These are phyloP conservation scores for Didymella pomorum DNA, from an alignment of 2,329 filamentous ascomycete species.

Conservation along the genomic window DNA sequence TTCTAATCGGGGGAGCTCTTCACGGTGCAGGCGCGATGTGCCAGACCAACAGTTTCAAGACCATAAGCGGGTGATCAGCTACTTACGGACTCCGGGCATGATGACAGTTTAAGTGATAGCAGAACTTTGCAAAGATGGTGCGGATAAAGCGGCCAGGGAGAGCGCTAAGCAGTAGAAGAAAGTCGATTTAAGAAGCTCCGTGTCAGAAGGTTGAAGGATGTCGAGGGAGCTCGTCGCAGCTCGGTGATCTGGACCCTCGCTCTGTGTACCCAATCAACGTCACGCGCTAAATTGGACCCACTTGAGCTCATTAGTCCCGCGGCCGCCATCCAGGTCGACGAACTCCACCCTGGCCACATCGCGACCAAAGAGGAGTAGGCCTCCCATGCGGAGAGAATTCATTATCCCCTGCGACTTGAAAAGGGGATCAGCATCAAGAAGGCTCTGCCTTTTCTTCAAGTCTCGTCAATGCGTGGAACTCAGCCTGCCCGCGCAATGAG, in stretches of 20 bases:
- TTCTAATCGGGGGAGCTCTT: neutral
- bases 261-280: conserved; percentile 8
- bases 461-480: too few species aligned
- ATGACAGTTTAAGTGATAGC: conserved; percentile 17
- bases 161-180: neutral
- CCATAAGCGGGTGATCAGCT: neutral
- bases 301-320: conserved; percentile 16
- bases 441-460: too few species aligned
- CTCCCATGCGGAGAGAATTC: conserved; percentile 11
- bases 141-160: too few species aligned
- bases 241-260: conserved; percentile 10
- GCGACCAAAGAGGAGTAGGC: conserved; percentile 4
- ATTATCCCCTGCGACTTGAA: too few species aligned
- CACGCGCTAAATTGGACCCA: conserved; percentile 1
- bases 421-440: too few species aligned
- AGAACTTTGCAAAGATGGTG: too few species aligned
- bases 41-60: conserved; percentile 6
- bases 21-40: neutral
- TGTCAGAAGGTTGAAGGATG: conserved; percentile 13
- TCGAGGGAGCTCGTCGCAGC: conserved; percentile 8
- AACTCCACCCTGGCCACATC: conserved; percentile 4
- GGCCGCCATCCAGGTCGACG: conserved; percentile 2
- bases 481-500: neutral
- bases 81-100: conserved; percentile 54
- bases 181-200: neutral